Conservation (phyloP, 257 asterid species). For the Solanum pennellii region DNA sequence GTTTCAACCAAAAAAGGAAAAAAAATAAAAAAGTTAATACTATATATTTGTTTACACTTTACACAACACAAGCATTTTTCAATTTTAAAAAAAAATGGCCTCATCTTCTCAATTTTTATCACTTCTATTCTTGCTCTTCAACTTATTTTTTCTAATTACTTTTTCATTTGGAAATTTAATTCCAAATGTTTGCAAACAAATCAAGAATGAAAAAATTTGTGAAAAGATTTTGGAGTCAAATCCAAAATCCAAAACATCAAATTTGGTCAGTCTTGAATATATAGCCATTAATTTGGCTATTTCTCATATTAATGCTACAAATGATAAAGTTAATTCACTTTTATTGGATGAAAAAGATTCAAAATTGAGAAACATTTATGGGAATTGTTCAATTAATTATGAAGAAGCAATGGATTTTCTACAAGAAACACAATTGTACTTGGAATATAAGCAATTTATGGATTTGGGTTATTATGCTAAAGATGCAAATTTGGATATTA, state of each 20-base stretch:
- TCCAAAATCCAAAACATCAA: background rate
- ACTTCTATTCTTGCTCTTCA: background rate
- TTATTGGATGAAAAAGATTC: background rate
- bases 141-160: background rate
- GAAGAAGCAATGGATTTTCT: background rate
- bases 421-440: background rate
- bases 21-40: background rate
- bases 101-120: background rate
- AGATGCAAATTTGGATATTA: background rate
- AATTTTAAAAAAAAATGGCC: background rate
- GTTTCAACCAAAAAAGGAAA: background rate
- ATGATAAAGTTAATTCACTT: background rate
- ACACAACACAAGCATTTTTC: background rate
- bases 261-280: background rate
- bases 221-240: background rate
- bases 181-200: background rate
- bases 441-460: background rate
- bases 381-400: background rate
- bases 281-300: background rate
- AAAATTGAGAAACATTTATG: background rate
- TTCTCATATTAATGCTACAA: background rate
- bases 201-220: background rate
- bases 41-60: background rate
- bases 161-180: background rate
- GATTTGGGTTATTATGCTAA: background rate